Conservation (phyloP, 306 rosid genomes). For the Sindora glabra region DNA sequence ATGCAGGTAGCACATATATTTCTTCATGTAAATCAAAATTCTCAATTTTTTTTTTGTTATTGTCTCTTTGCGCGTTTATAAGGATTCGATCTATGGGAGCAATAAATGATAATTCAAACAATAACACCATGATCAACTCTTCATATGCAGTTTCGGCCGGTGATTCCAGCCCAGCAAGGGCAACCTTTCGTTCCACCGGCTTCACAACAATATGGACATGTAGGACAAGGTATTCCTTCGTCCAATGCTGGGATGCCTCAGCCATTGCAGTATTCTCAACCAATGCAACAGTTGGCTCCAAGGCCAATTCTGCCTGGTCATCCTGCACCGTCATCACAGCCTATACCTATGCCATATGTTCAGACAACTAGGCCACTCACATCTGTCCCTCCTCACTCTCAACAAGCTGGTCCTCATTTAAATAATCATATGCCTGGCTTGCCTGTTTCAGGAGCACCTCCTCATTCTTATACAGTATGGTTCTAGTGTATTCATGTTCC, state of each 20-base stretch:
- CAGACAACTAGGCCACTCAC: slow-evolving; percentile 68
- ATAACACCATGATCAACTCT: neutral
- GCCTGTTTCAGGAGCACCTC: slow-evolving; percentile 56
- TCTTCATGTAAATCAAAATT: neutral
- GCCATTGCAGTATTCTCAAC: slow-evolving; percentile 75
- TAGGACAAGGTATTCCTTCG: slow-evolving; percentile 62
- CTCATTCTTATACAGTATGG: slow-evolving; percentile 64
- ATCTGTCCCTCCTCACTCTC: slow-evolving; percentile 60
- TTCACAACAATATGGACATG: slow-evolving; percentile 66
- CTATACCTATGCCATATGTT: slow-evolving; percentile 52
- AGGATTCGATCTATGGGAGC: too few species aligned
- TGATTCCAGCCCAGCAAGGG: slow-evolving; percentile 69
- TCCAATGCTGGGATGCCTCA: slow-evolving; percentile 68
- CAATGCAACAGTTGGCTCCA: slow-evolving; percentile 65
- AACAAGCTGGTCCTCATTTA: slow-evolving; percentile 56
- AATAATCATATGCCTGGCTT: slow-evolving; percentile 71
- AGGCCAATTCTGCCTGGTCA: slow-evolving; percentile 73
- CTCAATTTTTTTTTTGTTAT: too few species aligned
- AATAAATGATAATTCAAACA: neutral
- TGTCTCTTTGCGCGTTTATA: too few species aligned
- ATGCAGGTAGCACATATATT: slow-evolving; percentile 52
- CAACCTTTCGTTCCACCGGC: slow-evolving; percentile 52
- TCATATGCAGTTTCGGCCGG: slow-evolving; percentile 63
- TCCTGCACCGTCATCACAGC: slow-evolving; percentile 54
- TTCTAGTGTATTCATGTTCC: slow-evolving; percentile 3